Evolutionary conservation across 805 yeast species (phyloP).

Genomic region (Cephaloascus fragrans): DNA sequence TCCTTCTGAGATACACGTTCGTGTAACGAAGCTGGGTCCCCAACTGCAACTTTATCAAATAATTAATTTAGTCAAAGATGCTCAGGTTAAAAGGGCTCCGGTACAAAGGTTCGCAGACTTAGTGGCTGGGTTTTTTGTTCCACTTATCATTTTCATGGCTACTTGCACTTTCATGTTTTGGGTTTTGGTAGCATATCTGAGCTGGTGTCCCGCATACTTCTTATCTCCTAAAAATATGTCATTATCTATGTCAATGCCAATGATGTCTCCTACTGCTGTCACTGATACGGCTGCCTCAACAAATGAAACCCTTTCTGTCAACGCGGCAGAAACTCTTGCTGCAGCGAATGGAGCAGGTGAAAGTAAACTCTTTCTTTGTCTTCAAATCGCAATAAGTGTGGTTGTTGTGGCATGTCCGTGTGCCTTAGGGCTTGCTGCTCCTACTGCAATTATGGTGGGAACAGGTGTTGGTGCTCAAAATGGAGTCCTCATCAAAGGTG

Average conservation of each 20-base stretch:
- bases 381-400: conserved; percentile 81
- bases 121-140: conserved; percentile 80
- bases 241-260: conserved; percentile 1
- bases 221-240: too few relatives aligned
- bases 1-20: conserved; percentile 57
- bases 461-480: conserved; percentile 90
- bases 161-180: conserved; percentile 46
- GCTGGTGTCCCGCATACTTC: conserved; percentile 7
- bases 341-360: conserved; percentile 43
- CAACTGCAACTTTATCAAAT: conserved; percentile 84
- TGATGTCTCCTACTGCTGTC: conserved; percentile 4
- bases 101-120: conserved; percentile 84
- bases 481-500: conserved; percentile 91
- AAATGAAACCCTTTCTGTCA: too few relatives aligned
- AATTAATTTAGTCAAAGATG: conserved; percentile 76
- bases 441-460: conserved; percentile 98
- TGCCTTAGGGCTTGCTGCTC: conserved; percentile 94
- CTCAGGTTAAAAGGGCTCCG: conserved; percentile 85
- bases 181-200: conserved; percentile 22
- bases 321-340: too few relatives aligned
- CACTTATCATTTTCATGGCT: conserved; percentile 55
- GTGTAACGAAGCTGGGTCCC: conserved; percentile 65
- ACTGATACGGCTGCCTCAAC: conserved; percentile 10
- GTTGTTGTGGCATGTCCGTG: conserved; percentile 98
- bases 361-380: conserved; percentile 54